phyloP scores from a whole-genome alignment of 805 yeast genomes.

The Hanseniaspora valbyensis region DNA sequence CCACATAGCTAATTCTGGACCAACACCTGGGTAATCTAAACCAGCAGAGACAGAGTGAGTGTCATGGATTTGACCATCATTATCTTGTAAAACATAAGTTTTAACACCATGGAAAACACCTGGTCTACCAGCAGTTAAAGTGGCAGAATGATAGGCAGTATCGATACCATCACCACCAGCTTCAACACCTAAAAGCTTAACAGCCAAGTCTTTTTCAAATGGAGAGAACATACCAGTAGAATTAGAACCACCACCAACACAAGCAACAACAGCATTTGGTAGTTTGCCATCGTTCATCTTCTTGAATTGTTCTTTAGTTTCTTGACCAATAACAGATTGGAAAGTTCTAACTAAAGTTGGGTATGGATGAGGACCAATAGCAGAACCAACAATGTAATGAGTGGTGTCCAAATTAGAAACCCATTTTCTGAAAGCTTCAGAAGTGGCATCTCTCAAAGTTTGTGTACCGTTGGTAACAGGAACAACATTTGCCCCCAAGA shows the following conservation, averaged over 20 bases:
- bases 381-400: constrained; percentile 94
- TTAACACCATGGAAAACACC: constrained; percentile 98
- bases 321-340: constrained; percentile 94
- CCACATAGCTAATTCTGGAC: constrained; percentile 96
- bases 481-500: constrained; percentile 89
- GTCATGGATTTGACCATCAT: constrained; percentile 93
- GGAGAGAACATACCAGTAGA: constrained; percentile 94
- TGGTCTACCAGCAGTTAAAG: constrained; percentile 85
- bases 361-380: constrained; percentile 98
- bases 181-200: constrained; percentile 83
- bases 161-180: constrained; percentile 98
- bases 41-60: constrained; percentile 99
- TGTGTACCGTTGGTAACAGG: constrained; percentile 91
- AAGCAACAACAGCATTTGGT: constrained; percentile 92
- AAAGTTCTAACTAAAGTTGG: constrained; percentile 96
- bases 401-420: constrained; percentile 76
- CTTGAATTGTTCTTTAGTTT: constrained; percentile 83
- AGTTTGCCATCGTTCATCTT: constrained; percentile 66
- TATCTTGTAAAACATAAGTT: constrained; percentile 82
- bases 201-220: constrained; percentile 69
- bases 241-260: constrained; percentile 99
- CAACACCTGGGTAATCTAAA: constrained; percentile 97
- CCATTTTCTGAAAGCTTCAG: constrained; percentile 95
- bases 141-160: constrained; percentile 84
- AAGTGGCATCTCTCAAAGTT: constrained; percentile 94